A percentile compares a stretch with the other conserved stretches of the same genome.
Conservation (phyloP, 1,139 yeast species). For the Sugiyamaella novakii region DNA sequence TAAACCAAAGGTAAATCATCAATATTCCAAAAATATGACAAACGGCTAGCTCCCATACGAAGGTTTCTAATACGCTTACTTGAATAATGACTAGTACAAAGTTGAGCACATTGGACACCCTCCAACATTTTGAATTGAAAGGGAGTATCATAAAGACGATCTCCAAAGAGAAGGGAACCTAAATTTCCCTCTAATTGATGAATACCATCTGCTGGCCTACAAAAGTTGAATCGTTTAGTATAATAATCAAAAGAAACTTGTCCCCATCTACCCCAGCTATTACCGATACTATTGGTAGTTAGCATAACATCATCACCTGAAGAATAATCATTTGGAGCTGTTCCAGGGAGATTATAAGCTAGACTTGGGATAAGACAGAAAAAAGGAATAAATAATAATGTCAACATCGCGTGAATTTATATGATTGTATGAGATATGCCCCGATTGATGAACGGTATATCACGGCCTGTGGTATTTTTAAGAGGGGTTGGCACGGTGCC, state of each 20-base stretch:
- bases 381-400: too few relatives aligned
- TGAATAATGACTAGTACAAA: slow-evolving; percentile 64
- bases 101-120: slow-evolving; percentile 60
- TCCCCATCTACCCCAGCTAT: slow-evolving; percentile 35
- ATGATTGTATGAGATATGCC: too few relatives aligned
- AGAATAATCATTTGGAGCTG: slow-evolving; percentile 85
- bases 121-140: slow-evolving; percentile 77
- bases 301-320: slow-evolving; percentile 73
- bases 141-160: slow-evolving; percentile 90
- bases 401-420: too few relatives aligned
- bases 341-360: slow-evolving; percentile 90
- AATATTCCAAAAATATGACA: slow-evolving; percentile 84
- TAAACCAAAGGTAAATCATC: slow-evolving; percentile 93
- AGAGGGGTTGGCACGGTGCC: neutral
- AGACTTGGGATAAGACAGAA: slow-evolving; percentile 36
- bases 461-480: too few relatives aligned
- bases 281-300: slow-evolving; percentile 81
- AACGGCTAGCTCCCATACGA: slow-evolving; percentile 72
- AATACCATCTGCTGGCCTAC: slow-evolving; percentile 65
- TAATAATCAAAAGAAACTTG: slow-evolving; percentile 67
- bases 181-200: slow-evolving; percentile 81
- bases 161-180: slow-evolving; percentile 93
- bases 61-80: slow-evolving; percentile 71
- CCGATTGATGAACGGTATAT: too few relatives aligned
- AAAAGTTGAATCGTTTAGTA: slow-evolving; percentile 78